Percentiles rank a stretch among this genome's conserved stretches.
Conservation (phyloP, 163 green algal genomes). For the Chloroidium sp. region DNA sequence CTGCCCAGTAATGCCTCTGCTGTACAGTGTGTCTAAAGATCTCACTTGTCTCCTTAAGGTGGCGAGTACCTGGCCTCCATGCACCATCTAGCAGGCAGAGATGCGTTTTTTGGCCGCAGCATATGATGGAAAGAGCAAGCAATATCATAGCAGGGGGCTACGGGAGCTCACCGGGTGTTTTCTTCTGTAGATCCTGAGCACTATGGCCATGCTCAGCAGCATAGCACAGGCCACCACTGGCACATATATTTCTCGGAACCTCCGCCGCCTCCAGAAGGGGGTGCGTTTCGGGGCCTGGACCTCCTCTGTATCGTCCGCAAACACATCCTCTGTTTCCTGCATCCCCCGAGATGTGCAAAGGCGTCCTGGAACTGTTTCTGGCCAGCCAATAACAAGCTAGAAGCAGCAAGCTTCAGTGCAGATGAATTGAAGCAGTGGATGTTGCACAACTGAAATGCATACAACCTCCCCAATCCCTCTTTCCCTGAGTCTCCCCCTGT, state of each 20-base stretch:
- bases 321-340: not conserved
- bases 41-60: not conserved
- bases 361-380: too few species aligned
- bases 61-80: not conserved
- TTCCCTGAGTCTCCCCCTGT: too few species aligned
- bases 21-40: not conserved
- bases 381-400: too few species aligned
- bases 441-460: too few species aligned
- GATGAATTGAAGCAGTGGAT: too few species aligned
- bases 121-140: not conserved
- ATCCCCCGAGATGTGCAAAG: too few species aligned
- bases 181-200: not conserved
- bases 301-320: constrained; percentile 3
- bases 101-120: too few species aligned
- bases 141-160: not conserved
- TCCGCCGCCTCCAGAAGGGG: constrained; percentile 5
- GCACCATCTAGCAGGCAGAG: too few species aligned
- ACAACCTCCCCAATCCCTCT: too few species aligned
- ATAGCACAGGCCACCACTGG: constrained; percentile 1
- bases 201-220: constrained; percentile 2
- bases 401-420: too few species aligned
- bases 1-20: not conserved
- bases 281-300: not conserved
- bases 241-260: constrained; percentile 6
- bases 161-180: not conserved